phyloP scores from a whole-genome alignment of 805 yeast genomes.

The Saturnispora halmiae region DNA sequence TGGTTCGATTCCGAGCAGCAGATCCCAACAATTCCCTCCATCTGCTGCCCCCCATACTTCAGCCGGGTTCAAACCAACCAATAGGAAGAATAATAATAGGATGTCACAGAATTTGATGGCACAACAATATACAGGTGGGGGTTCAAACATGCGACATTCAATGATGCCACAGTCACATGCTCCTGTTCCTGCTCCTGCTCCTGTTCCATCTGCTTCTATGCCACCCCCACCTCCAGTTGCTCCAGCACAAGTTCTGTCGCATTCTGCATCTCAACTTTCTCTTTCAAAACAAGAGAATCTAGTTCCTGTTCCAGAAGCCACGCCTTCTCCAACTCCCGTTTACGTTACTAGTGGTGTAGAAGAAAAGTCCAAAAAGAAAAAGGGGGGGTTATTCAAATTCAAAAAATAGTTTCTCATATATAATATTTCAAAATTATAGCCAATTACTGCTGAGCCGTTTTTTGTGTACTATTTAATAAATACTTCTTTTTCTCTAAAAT shows the following conservation, averaged over 20 bases:
- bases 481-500: too few species aligned
- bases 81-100: constrained; percentile 35
- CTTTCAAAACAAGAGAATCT: constrained; percentile 7
- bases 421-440: too few species aligned
- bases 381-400: constrained; percentile 25
- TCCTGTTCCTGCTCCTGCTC: constrained; percentile 1
- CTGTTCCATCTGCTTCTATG: neutral
- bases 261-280: neutral
- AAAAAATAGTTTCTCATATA: neutral
- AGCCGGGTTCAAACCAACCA: constrained; percentile 32
- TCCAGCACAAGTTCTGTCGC: too few species aligned
- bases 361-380: constrained; percentile 24
- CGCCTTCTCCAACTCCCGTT: constrained; percentile 34
- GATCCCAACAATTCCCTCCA: neutral
- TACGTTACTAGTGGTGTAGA: constrained; percentile 40
- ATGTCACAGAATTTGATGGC: constrained; percentile 31
- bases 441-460: too few species aligned
- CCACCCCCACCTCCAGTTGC: neutral
- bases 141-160: constrained; percentile 25
- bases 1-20: constrained; percentile 8
- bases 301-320: constrained; percentile 25
- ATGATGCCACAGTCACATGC: constrained; percentile 22
- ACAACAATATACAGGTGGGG: constrained; percentile 19
- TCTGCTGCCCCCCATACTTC: too few species aligned
- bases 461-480: too few species aligned